Percentiles rank a stretch among this genome's conserved stretches.
Conservation (phyloP, 1,139 yeast genomes). For the Candida labiduridarum region DNA sequence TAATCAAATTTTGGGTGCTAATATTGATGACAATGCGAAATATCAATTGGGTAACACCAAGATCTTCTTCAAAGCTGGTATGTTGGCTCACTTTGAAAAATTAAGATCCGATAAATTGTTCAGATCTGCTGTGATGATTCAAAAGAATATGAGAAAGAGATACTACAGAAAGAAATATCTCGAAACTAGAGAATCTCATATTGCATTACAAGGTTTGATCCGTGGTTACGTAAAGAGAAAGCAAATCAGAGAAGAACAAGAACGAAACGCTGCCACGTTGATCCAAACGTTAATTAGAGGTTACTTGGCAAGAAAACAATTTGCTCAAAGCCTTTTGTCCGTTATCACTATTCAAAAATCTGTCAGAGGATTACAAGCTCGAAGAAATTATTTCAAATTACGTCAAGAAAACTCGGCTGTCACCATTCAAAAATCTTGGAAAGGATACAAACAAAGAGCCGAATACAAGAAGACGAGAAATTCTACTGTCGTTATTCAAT, state of each 20-base stretch:
- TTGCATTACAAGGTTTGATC: constrained; percentile 58
- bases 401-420: constrained; percentile 67
- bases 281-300: constrained; percentile 80
- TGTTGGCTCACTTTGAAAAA: constrained; percentile 89
- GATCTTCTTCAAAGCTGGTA: constrained; percentile 95
- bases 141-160: constrained; percentile 76
- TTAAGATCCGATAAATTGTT: constrained; percentile 76
- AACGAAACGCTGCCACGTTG: constrained; percentile 63
- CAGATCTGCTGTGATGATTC: constrained; percentile 80
- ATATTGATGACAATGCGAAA: constrained; percentile 65
- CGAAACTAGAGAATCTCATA: constrained; percentile 57
- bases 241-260: constrained; percentile 59
- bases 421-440: constrained; percentile 67
- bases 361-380: constrained; percentile 66
- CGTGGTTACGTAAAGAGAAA: constrained; percentile 68
- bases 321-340: constrained; percentile 46
- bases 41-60: constrained; percentile 89
- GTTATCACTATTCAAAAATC: constrained; percentile 66
- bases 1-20: constrained; percentile 61
- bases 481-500: constrained; percentile 73
- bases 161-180: constrained; percentile 64
- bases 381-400: constrained; percentile 47
- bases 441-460: constrained; percentile 57
- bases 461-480: constrained; percentile 42
- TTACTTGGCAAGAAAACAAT: constrained; percentile 52